phyloP scores from a whole-genome alignment of 2,329 filamentous ascomycete species.

The Parasarocladium wereldwijsianum region DNA sequence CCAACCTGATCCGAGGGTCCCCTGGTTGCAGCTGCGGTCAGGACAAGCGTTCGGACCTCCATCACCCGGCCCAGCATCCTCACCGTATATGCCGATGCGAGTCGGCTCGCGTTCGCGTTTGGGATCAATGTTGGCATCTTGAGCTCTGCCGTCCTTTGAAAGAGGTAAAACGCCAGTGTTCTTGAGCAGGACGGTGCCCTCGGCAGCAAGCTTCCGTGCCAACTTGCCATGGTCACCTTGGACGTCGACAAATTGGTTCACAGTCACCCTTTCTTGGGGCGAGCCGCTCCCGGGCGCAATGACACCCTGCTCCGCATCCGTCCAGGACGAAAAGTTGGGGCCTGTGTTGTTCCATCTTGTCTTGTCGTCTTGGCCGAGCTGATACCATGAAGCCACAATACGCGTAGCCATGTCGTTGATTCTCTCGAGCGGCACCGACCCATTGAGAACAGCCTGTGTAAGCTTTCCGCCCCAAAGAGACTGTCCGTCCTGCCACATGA shows the following conservation, averaged over 20 bases:
- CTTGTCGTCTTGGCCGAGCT: conserved; percentile 59
- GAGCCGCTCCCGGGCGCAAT: conserved; percentile 36
- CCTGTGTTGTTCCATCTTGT: conserved; percentile 58
- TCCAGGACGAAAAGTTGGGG: conserved; percentile 71
- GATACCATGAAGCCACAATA: conserved; percentile 82
- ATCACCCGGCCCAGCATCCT: conserved; percentile 31
- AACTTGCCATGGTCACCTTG: conserved; percentile 35
- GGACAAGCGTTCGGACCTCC: conserved; percentile 49
- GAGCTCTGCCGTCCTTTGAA: conserved; percentile 14
- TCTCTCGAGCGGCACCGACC: conserved; percentile 62
- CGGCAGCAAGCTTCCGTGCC: conserved; percentile 38
- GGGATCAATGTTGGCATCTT: conserved; percentile 13
- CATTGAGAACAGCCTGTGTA: conserved; percentile 65
- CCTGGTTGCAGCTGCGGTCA: conserved; percentile 54
- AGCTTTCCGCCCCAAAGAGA: conserved; percentile 73
- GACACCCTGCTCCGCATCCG: conserved; percentile 35
- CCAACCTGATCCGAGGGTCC: conserved; percentile 60
- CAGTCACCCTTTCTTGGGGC: conserved; percentile 23
- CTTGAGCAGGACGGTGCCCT: conserved; percentile 41
- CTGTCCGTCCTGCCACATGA: conserved; percentile 50
- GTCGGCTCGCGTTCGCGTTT: conserved; percentile 19
- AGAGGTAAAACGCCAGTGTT: conserved; percentile 47
- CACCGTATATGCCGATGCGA: conserved; percentile 35
- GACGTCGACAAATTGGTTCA: conserved; percentile 56
- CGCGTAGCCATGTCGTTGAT: conserved; percentile 81